These are phyloP conservation scores for Casaregolazyma suthepensis DNA, from an alignment of 1,139 yeast species.

Conservation along the genomic window DNA sequence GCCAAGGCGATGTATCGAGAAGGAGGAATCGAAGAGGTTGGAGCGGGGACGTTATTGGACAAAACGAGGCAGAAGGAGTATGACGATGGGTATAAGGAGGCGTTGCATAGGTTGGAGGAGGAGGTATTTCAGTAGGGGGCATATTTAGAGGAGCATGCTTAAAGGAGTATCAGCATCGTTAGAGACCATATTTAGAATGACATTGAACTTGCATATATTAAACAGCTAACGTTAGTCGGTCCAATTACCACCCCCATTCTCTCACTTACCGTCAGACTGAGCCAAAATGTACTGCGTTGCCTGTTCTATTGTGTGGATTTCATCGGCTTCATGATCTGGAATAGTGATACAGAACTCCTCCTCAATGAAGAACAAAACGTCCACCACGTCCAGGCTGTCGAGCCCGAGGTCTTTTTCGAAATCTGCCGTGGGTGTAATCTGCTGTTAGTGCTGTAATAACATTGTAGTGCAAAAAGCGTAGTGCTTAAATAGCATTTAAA, in stretches of 20 bases:
- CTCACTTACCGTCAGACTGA: constrained; percentile 52
- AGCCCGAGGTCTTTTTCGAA: constrained; percentile 73
- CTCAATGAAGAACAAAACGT: constrained; percentile 84
- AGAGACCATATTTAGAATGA: too few relatives aligned
- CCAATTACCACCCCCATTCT: constrained; percentile 9
- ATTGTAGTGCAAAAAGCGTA: too few relatives aligned
- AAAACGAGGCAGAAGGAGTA: not conserved
- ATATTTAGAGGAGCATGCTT: too few relatives aligned
- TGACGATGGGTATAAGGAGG: constrained; percentile 38
- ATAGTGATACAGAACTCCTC: constrained; percentile 61
- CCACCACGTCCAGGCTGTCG: constrained; percentile 84
- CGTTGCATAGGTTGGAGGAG: constrained; percentile 40
- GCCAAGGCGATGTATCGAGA: constrained; percentile 26
- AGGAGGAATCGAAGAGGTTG: constrained; percentile 13
- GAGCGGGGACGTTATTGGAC: constrained; percentile 16
- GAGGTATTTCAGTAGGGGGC: constrained; percentile 33
- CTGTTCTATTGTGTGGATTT: constrained; percentile 79
- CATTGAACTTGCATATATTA: not conserved
- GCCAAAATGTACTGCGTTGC: constrained; percentile 71
- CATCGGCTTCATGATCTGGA: constrained; percentile 85
- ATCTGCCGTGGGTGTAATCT: constrained; percentile 46
- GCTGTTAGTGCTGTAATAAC: constrained; percentile 11
- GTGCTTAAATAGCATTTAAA: too few relatives aligned
- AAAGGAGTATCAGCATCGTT: too few relatives aligned
- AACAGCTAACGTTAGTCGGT: constrained; percentile 7